Base-by-base conservation (phyloP, 2,329 filamentous ascomycete genomes). In the Pestalotiopsis sp. region DNA sequence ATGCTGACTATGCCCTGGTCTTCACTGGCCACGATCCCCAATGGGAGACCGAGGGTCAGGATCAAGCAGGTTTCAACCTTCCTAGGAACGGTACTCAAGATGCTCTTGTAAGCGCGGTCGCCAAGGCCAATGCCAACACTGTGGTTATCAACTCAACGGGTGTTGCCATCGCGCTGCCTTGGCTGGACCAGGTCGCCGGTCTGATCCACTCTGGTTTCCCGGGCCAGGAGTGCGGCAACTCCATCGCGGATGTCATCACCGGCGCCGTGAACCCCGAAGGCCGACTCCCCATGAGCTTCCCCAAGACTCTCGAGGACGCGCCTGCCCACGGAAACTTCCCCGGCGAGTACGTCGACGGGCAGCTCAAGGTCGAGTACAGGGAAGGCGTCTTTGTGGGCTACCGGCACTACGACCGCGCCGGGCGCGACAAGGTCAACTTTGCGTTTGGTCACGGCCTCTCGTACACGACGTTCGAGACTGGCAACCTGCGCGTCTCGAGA, bases 301-400 rank as follows among this genome's bases (percentile, higher is more conserved):
- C 91, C 1, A 83, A 82, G 66, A 80, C 79, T 23, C 76, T 88
- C 4, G 86, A 90, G 74, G 88, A 91, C 74, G 91, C 90, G 68
- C 90, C 90, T 1, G 88, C 89, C 0, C 89, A 89, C 77, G 82
- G 90, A 70, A 92, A 92, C 79, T 92, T 79, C 71, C 79, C 78
- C 1, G 78, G 85, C 2, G 87, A 91, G 76, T 73, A 75, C 17
- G 72, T 72, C 36, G 70, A 78, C 20, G 77, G 76, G 1, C 86
- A 87, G 66, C 83, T 89, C 62, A 84, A 87, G 71, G 88, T 90
- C 2, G 80, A 89, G 2, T 92, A 92, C 72, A 88, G 88, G n/a
- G 91, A 92, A 77, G 91, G 90, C 62, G 85, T 93, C 59, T 92
- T 90, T 75, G 83, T 92, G 49, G 91, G 91, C 0, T 92, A 93